Percentiles rank a stretch among this genome's conserved stretches.
Conservation (phyloP, 2,329 filamentous ascomycete species). For the Fusarium robinianum region DNA sequence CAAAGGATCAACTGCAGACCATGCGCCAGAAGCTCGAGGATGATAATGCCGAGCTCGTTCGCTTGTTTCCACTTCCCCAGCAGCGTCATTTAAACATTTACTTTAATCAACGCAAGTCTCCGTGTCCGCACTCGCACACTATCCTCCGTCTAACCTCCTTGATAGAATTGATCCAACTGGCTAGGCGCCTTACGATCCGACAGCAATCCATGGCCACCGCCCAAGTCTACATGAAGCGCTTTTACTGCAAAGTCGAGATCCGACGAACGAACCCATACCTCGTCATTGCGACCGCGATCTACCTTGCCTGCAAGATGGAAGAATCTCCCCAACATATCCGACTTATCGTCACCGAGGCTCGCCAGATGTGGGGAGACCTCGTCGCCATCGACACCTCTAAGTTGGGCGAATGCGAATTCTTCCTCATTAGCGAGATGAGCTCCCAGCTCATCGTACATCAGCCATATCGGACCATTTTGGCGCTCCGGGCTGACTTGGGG, state of each 20-base stretch:
- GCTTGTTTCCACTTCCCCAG: slow-evolving; percentile 82
- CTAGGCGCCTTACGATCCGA: slow-evolving; percentile 79
- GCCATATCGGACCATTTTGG: slow-evolving; percentile 80
- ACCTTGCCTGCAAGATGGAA: slow-evolving; percentile 97
- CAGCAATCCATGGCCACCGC: slow-evolving; percentile 95
- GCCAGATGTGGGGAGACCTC: slow-evolving; percentile 81
- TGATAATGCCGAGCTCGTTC: slow-evolving; percentile 72
- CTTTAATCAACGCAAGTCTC: slow-evolving; percentile 78
- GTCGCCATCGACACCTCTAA: slow-evolving; percentile 78
- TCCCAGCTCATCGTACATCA: slow-evolving; percentile 90
- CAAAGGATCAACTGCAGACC: slow-evolving; percentile 75
- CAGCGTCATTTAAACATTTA: slow-evolving; percentile 84
- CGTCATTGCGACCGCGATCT: slow-evolving; percentile 89
- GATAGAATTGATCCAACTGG: slow-evolving; percentile 78
- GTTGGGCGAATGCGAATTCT: slow-evolving; percentile 93
- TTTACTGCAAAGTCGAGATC: slow-evolving; percentile 90
- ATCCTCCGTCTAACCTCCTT: neutral
- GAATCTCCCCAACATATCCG: slow-evolving; percentile 96
- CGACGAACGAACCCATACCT: slow-evolving; percentile 92
- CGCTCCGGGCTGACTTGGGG: slow-evolving; percentile 69
- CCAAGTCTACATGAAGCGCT: slow-evolving; percentile 91
- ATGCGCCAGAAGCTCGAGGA: slow-evolving; percentile 78
- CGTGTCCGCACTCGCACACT: neutral
- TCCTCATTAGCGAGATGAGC: slow-evolving; percentile 86
- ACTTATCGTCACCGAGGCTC: slow-evolving; percentile 83